These are phyloP conservation scores for Phytophthora europaea DNA, from an alignment of 352 stramenopile species.

Conservation along the genomic window DNA sequence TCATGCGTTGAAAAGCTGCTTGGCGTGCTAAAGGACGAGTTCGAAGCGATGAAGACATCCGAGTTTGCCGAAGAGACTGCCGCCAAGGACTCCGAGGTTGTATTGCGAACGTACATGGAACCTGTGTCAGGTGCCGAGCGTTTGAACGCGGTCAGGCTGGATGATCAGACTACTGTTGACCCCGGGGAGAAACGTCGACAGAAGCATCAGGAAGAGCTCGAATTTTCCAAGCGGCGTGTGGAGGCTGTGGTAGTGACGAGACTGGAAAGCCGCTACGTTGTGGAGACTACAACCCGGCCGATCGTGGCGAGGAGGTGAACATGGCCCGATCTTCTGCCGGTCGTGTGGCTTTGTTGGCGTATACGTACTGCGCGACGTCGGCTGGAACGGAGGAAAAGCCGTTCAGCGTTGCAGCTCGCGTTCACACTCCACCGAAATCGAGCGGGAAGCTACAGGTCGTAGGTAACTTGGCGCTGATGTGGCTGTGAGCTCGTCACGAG, in stretches of 20 bases:
- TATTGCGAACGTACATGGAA: conserved; percentile 58
- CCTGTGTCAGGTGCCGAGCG: conserved; percentile 52
- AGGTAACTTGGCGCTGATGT: conserved; percentile 27
- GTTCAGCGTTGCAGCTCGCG: conserved; percentile 12
- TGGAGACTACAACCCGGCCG: conserved; percentile 36
- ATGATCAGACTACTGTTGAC: conserved; percentile 22
- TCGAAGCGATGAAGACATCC: conserved; percentile 18
- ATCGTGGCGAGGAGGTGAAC: conserved; percentile 25
- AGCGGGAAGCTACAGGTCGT: conserved; percentile 16
- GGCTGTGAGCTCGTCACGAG: conserved; percentile 13
- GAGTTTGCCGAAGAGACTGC: conserved; percentile 6
- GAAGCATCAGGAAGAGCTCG: conserved; percentile 59
- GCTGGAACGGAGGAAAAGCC: conserved; percentile 25
- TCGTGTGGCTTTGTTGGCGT: conserved; percentile 2
- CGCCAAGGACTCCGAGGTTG: conserved; percentile 13
- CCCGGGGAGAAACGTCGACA: conserved; percentile 40
- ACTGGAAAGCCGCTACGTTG: conserved; percentile 34
- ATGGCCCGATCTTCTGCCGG: conserved; percentile 16
- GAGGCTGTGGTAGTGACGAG: conserved; percentile 42
- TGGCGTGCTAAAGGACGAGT: conserved; percentile 49
- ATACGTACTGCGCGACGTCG: conserved; percentile 8
- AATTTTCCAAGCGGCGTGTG: conserved; percentile 71
- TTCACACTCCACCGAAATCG: conserved; percentile 25
- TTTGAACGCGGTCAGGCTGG: conserved; percentile 70
- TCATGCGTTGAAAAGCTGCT: conserved; percentile 48